Evolutionary conservation across 805 yeast species (phyloP), one percentile per base, ranked within the genome.

Genomic region (Debaryomyces hansenii): DNA sequence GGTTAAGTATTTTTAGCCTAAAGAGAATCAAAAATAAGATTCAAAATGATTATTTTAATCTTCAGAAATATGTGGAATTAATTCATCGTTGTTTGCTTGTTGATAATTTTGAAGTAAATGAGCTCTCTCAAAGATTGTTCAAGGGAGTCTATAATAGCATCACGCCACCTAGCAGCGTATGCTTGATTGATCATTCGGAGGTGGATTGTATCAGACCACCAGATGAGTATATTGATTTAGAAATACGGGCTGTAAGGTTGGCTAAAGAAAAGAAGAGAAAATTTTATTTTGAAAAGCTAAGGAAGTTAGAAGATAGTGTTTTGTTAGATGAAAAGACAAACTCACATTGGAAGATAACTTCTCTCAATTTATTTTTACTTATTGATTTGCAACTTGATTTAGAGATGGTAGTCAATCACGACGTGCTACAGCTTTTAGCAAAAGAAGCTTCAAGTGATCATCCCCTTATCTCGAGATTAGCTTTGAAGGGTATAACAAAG

Each of bases 221-320:
- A 0, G 91, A 84, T 55, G 69, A 65, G 18, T 68, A 65, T 15
- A 78, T 84, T 42, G 83, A 79, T 40, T 51, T 74, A 24, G 88
- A 85, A 57, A 77, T 87, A 21, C 65, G 73, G 14, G 80, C 84
- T 0, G 80, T 87, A 11, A 75, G 69, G 37, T 49, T 68, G n/a
- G 91, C 91, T 0, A 87, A 87, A 54, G 79, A 77, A 16, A 69
- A 64, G 43, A 87, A 85, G 59, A 70, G 85, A 50, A 58, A 58
- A 8, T 31, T 63, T 0, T 78, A 78, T 46, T 53, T 74, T 16
- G 66, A 68, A 0, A 58, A 72, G 14, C 52, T 86, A 27, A 55
- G 58, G 2, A 64, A 64, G 10, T 56, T 85, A 6, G 82, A 82
- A 48, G 62, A 63, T n/a, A 46, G 46, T 28, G 60, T 71, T 10